Conservation (phyloP, 352 stramenopile species). For the Globisporangium echinulatum region DNA sequence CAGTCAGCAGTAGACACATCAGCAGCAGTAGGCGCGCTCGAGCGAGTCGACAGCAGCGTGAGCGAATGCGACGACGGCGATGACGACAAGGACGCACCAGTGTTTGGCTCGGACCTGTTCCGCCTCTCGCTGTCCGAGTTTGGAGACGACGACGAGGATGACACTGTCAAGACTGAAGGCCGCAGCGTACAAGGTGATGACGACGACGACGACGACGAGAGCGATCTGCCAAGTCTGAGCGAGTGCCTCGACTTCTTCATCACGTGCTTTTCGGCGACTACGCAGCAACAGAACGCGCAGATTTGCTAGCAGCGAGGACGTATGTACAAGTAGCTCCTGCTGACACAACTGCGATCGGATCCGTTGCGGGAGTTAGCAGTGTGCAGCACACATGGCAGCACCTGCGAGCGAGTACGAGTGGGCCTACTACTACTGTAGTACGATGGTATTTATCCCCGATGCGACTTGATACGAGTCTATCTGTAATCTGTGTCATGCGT, state of each 20-base stretch:
- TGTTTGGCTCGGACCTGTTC: conserved; percentile 1
- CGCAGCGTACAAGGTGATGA: background rate
- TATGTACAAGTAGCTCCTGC: background rate
- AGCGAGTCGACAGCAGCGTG: background rate
- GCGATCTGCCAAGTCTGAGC: conserved; percentile 11
- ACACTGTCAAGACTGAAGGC: background rate
- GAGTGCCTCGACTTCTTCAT: conserved; percentile 20
- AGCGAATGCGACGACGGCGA: background rate
- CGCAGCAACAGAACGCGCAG: background rate
- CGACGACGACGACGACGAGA: conserved; percentile 1
- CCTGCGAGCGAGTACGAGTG: background rate
- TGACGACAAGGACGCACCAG: background rate
- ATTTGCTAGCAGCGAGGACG: background rate
- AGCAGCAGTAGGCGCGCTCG: background rate
- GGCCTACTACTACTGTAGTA: too few species aligned
- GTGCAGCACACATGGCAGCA: background rate
- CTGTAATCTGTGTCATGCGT: too few species aligned
- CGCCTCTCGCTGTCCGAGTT: conserved; percentile 8
- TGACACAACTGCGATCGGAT: too few species aligned
- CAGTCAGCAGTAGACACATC: background rate
- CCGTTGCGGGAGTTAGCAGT: too few species aligned
- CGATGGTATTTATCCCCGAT: too few species aligned
- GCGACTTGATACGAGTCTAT: too few species aligned
- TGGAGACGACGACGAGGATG: background rate
- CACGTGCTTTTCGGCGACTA: conserved; percentile 7